Conservation (phyloP, 2,329 filamentous ascomycete species). For the Talaromyces sp. region DNA sequence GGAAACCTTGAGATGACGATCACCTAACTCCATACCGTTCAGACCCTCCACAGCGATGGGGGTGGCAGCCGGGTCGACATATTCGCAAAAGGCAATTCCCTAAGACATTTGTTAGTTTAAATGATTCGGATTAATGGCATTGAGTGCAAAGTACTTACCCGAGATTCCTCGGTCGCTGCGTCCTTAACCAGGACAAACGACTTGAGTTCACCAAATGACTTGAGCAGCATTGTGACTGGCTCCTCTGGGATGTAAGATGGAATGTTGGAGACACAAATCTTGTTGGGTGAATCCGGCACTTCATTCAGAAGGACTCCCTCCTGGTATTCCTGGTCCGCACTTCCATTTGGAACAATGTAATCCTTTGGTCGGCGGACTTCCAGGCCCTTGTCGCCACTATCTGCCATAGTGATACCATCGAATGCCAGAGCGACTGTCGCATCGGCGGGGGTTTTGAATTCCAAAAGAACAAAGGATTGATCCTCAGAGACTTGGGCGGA, state of each 20-base stretch:
- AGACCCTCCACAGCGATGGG: conserved; percentile 86
- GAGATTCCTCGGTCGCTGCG: conserved; percentile 77
- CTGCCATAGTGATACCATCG: conserved; percentile 86
- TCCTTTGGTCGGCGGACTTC: conserved; percentile 88
- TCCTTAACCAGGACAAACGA: conserved; percentile 91
- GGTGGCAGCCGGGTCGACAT: conserved; percentile 72
- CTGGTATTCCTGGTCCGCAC: conserved; percentile 72
- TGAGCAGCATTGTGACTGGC: conserved; percentile 85
- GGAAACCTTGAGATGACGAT: conserved; percentile 79
- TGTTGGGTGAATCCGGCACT: conserved; percentile 91
- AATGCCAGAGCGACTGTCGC: conserved; percentile 88
- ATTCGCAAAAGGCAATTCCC: conserved; percentile 97
- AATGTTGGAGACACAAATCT: conserved; percentile 90
- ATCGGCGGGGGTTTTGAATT: conserved; percentile 86
- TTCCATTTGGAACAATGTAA: conserved; percentile 86
- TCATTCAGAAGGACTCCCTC: conserved; percentile 75
- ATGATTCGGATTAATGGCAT: conserved; percentile 13
- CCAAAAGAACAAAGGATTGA: conserved; percentile 78
- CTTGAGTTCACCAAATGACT: conserved; percentile 90
- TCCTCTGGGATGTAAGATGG: conserved; percentile 86
- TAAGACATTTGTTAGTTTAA: conserved; percentile 41
- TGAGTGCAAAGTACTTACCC: conserved; percentile 61
- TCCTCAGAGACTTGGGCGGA: conserved; percentile 81
- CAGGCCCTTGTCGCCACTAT: conserved; percentile 65
- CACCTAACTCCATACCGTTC: conserved; percentile 90